phyloP scores from a whole-genome alignment of 805 yeast species.

The Nakazawaea anatomiae region DNA sequence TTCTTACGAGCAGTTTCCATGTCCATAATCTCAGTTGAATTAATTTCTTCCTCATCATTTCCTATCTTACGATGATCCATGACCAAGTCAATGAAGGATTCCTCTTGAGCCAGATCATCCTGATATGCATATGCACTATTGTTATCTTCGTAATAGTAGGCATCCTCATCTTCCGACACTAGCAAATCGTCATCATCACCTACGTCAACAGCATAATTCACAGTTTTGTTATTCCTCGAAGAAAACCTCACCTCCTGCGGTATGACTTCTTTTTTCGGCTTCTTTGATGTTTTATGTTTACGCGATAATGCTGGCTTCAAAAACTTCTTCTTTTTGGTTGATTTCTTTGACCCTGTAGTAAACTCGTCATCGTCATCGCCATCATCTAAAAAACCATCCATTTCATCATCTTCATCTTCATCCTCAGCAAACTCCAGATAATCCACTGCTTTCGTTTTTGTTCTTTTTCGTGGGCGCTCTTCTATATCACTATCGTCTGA shows the following conservation, averaged over 20 bases:
- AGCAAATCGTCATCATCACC: slow-evolving; percentile 51
- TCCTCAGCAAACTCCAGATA: slow-evolving; percentile 20
- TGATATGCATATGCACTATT: slow-evolving; percentile 11
- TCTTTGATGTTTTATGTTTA: slow-evolving; percentile 14
- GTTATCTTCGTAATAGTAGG: slow-evolving; percentile 18
- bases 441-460: slow-evolving; percentile 14
- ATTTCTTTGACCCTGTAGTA: slow-evolving; percentile 16
- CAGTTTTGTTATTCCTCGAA: slow-evolving; percentile 61
- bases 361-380: slow-evolving; percentile 27
- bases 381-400: slow-evolving; percentile 15
- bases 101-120: slow-evolving; percentile 15
- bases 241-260: slow-evolving; percentile 67
- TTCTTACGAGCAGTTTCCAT: slow-evolving; percentile 14
- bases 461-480: slow-evolving; percentile 15
- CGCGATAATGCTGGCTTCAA: slow-evolving; percentile 15
- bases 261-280: slow-evolving; percentile 13
- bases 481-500: slow-evolving; percentile 29
- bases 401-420: slow-evolving; percentile 19
- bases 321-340: slow-evolving; percentile 16
- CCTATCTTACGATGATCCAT: slow-evolving; percentile 48
- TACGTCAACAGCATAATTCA: slow-evolving; percentile 72
- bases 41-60: slow-evolving; percentile 23
- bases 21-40: slow-evolving; percentile 27
- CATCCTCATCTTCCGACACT: slow-evolving; percentile 35
- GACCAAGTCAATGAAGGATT: slow-evolving; percentile 30